Evolutionary conservation across 352 stramenopile species (phyloP).

Genomic region (Phytophthora idaei): DNA sequence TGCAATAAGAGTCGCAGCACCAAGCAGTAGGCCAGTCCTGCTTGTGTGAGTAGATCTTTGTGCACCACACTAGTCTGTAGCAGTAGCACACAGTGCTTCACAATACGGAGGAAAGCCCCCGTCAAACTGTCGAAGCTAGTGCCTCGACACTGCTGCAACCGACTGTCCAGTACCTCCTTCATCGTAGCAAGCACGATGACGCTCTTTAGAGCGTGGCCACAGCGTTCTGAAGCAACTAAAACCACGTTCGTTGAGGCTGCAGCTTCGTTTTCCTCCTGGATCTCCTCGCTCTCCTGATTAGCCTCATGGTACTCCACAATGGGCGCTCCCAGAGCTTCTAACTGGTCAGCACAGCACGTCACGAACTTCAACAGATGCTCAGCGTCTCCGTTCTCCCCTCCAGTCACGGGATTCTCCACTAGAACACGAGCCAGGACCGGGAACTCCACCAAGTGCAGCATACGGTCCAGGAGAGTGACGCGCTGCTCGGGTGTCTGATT

Average conservation of each 20-base stretch:
- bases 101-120: constrained; percentile 46
- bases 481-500: constrained; percentile 23
- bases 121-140: constrained; percentile 11
- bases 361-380: constrained; percentile 50
- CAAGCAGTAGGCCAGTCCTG: constrained; percentile 70
- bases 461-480: constrained; percentile 50
- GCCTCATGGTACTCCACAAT: constrained; percentile 52
- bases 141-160: constrained; percentile 31
- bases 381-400: constrained; percentile 18
- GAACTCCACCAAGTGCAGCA: constrained; percentile 70
- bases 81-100: constrained; percentile 65
- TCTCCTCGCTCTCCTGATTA: constrained; percentile 12
- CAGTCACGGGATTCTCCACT: constrained; percentile 35
- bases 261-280: constrained; percentile 19
- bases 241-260: constrained; percentile 65
- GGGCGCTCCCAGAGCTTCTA: constrained; percentile 55
- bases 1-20: constrained; percentile 63
- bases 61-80: constrained; percentile 74
- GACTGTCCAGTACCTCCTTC: constrained; percentile 57
- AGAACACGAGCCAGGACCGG: constrained; percentile 56
- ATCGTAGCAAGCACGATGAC: constrained; percentile 68
- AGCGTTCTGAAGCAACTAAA: constrained; percentile 76
- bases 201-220: constrained; percentile 71
- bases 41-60: constrained; percentile 83
- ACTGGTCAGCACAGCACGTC: constrained; percentile 57